These are phyloP conservation scores for Rhinocladiella mackenziei DNA, from an alignment of 2,329 filamentous ascomycete genomes.

Conservation along the genomic window DNA sequence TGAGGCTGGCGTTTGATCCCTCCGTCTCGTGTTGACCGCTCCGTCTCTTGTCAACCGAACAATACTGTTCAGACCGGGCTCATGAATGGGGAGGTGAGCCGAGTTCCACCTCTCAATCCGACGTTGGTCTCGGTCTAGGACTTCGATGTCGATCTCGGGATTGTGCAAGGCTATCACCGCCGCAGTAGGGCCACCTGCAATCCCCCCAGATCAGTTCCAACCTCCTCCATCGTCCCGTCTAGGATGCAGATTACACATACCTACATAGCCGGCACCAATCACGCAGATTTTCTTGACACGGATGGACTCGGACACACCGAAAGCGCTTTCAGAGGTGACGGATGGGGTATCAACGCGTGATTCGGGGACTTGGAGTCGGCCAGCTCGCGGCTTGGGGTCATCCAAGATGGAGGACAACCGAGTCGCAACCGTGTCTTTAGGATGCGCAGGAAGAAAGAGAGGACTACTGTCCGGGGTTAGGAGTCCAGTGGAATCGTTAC, in stretches of 20 bases:
- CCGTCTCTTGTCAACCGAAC: slow-evolving; percentile 50
- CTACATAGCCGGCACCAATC: slow-evolving; percentile 71
- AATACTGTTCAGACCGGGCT: slow-evolving; percentile 66
- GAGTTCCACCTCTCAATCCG: slow-evolving; percentile 73
- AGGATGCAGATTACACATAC: slow-evolving; percentile 53
- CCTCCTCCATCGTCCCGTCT: too few relatives aligned
- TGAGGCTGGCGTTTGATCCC: neutral
- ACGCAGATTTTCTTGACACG: slow-evolving; percentile 57
- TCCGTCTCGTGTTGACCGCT: slow-evolving; percentile 20
- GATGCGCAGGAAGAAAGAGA: slow-evolving; percentile 14
- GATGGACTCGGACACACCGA: slow-evolving; percentile 4
- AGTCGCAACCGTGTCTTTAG: slow-evolving; percentile 15
- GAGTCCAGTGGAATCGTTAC: slow-evolving; percentile 16
- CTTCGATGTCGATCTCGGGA: slow-evolving; percentile 65
- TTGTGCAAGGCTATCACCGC: slow-evolving; percentile 72
- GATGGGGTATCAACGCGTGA: slow-evolving; percentile 8
- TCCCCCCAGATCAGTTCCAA: too few relatives aligned
- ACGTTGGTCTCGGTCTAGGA: slow-evolving; percentile 65
- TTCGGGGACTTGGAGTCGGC: slow-evolving; percentile 1
- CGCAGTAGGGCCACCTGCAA: slow-evolving; percentile 67
- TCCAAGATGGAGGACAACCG: slow-evolving; percentile 12
- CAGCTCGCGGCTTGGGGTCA: slow-evolving; percentile 9
- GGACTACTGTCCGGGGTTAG: slow-evolving; percentile 17
- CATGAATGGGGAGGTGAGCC: slow-evolving; percentile 68
- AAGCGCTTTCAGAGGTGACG: slow-evolving; percentile 7